Percentiles rank a stretch among this genome's conserved stretches.
These are phyloP conservation scores for Oryza officinalis DNA, from an alignment of 176 grass and related monocot genomes.

Conservation along the genomic window DNA sequence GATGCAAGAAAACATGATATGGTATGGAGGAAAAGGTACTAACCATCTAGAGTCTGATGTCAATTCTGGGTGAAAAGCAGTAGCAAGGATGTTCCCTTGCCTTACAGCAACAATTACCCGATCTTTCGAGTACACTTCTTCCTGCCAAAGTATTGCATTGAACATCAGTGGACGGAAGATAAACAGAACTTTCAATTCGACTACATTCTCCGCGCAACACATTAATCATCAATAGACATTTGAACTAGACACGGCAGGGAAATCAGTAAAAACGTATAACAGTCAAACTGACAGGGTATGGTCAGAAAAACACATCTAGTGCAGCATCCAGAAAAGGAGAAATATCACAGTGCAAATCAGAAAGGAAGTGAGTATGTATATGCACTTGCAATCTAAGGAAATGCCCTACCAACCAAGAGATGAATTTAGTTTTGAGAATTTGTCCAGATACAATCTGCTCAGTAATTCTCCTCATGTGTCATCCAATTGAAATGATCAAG, in stretches of 20 bases:
- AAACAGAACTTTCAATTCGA: background rate
- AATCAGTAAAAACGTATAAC: background rate
- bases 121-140: constrained; percentile 66
- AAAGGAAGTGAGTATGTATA: background rate
- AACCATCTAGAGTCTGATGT: constrained; percentile 95
- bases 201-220: background rate
- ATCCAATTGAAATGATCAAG: background rate
- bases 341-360: background rate
- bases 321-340: background rate
- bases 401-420: background rate
- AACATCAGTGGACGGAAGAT: constrained; percentile 4
- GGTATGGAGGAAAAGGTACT: background rate
- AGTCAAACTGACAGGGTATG: background rate
- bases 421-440: background rate
- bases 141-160: constrained; percentile 45
- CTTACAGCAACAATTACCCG: constrained; percentile 83
- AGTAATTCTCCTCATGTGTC: background rate
- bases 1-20: background rate
- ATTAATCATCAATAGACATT: background rate
- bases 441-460: background rate
- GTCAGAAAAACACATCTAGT: background rate
- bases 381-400: constrained; percentile 2
- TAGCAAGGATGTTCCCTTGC: constrained; percentile 85
- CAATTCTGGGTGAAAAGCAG: constrained; percentile 95
- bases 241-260: background rate